Percentiles rank a stretch among this genome's conserved stretches.
These are phyloP conservation scores for Phytophthora nicotianae DNA, from an alignment of 352 stramenopile genomes.

Conservation along the genomic window DNA sequence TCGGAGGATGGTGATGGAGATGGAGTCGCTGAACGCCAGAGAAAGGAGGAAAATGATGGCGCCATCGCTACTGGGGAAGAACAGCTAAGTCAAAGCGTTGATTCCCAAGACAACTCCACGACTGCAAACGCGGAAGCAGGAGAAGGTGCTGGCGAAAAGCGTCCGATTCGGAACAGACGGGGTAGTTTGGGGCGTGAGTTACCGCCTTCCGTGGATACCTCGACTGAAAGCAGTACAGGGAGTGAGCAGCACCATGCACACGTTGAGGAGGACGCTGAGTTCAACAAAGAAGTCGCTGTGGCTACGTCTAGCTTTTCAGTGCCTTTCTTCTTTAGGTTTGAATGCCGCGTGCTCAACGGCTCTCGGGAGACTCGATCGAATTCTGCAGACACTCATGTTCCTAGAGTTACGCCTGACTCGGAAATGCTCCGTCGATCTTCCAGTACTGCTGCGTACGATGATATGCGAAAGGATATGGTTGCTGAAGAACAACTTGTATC, in stretches of 20 bases:
- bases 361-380: slow-evolving; percentile 34
- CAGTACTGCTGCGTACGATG: slow-evolving; percentile 60
- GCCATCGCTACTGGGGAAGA: slow-evolving; percentile 9
- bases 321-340: slow-evolving; percentile 87
- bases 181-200: slow-evolving; percentile 30
- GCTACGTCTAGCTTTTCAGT: slow-evolving; percentile 84
- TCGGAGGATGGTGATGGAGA: slow-evolving; percentile 46
- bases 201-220: slow-evolving; percentile 37
- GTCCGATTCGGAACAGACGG: slow-evolving; percentile 15
- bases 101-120: neutral
- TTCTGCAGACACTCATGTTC: slow-evolving; percentile 19
- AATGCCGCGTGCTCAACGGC: slow-evolving; percentile 65
- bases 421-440: slow-evolving; percentile 42
- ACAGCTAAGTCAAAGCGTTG: slow-evolving; percentile 13
- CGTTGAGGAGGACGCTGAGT: slow-evolving; percentile 75
- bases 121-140: slow-evolving; percentile 6
- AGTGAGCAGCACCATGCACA: slow-evolving; percentile 43
- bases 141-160: slow-evolving; percentile 16
- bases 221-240: slow-evolving; percentile 22
- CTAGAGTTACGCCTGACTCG: slow-evolving; percentile 14
- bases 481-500: slow-evolving; percentile 28
- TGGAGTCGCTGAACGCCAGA: slow-evolving; percentile 11
- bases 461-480: slow-evolving; percentile 40
- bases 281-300: slow-evolving; percentile 86
- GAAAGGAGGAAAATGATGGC: slow-evolving; percentile 8